Evolutionary conservation across 2,329 filamentous ascomycete genomes (phyloP).

Genomic region (Colletotrichum aenigma): DNA sequence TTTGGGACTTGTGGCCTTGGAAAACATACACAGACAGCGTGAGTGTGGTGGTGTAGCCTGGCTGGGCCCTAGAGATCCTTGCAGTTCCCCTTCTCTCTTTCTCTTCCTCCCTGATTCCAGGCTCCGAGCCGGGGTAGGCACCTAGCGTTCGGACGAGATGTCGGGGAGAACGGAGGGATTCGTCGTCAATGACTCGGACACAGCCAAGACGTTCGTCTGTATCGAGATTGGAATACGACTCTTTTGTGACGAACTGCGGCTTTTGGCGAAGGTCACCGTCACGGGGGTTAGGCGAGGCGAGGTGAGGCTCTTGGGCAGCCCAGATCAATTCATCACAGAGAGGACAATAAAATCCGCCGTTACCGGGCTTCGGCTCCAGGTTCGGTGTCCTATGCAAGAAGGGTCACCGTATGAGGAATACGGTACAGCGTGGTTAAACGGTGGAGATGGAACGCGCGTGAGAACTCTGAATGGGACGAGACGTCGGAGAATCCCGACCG

Average conservation of each 20-base stretch:
- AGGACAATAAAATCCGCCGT: neutral
- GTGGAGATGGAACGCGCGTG: neutral
- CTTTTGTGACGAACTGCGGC: neutral
- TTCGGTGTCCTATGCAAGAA: neutral
- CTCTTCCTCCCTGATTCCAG: neutral
- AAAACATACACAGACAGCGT: neutral
- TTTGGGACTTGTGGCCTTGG: neutral
- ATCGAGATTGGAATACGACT: neutral
- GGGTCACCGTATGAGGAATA: neutral
- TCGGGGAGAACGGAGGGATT: neutral
- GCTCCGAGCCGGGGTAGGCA: neutral
- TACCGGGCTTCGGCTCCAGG: neutral
- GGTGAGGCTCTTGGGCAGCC: neutral
- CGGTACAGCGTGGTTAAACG: neutral
- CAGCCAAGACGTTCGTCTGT: neutral
- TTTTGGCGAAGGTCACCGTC: neutral
- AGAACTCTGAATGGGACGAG: constrained; percentile 2
- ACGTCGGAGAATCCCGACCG: neutral
- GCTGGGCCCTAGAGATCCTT: neutral
- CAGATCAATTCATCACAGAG: neutral
- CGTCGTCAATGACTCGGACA: neutral
- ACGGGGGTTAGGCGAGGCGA: neutral
- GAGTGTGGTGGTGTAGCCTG: neutral
- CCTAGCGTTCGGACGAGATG: neutral
- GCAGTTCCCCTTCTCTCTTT: neutral